These are phyloP conservation scores for Xylariaceae sp. DNA, from an alignment of 2,329 filamentous ascomycete species.

Conservation along the genomic window DNA sequence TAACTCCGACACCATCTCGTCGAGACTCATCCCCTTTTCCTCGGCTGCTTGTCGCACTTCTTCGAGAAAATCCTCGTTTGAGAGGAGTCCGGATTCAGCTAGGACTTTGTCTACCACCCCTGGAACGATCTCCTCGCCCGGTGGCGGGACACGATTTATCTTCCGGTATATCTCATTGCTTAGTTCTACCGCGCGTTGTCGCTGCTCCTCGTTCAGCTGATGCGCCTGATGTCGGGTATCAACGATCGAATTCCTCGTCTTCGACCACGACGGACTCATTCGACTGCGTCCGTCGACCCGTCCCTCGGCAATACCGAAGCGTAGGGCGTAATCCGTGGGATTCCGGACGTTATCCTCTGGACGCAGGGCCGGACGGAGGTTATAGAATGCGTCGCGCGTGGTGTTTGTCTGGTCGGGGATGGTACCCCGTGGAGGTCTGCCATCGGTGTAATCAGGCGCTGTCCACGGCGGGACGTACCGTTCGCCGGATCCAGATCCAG, in stretches of 20 bases:
- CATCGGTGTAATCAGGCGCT: constrained; percentile 22
- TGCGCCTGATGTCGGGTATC: constrained; percentile 22
- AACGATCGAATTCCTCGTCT: constrained; percentile 20
- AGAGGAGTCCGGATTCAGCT: background rate
- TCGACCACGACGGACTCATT: constrained; percentile 25
- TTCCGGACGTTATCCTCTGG: constrained; percentile 15
- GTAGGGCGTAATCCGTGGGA: constrained; percentile 25
- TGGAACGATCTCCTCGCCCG: constrained; percentile 15
- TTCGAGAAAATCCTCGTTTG: constrained; percentile 10
- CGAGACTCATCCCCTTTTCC: constrained; percentile 9
- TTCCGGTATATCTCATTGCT: constrained; percentile 1
- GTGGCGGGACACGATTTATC: background rate
- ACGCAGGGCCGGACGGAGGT: constrained; percentile 24
- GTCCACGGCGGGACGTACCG: constrained; percentile 27
- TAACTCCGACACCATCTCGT: constrained; percentile 15
- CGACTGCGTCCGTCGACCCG: constrained; percentile 27
- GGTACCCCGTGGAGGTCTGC: background rate
- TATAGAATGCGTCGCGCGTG: constrained; percentile 4
- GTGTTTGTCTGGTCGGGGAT: background rate
- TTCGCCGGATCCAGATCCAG: constrained; percentile 18
- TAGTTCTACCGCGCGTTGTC: background rate
- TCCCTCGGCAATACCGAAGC: constrained; percentile 27
- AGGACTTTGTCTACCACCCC: constrained; percentile 19
- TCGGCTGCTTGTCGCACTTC: background rate
- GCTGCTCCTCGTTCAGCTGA: constrained; percentile 13